phyloP scores from a whole-genome alignment of 331 rosid species.

The Malus hybrid region DNA sequence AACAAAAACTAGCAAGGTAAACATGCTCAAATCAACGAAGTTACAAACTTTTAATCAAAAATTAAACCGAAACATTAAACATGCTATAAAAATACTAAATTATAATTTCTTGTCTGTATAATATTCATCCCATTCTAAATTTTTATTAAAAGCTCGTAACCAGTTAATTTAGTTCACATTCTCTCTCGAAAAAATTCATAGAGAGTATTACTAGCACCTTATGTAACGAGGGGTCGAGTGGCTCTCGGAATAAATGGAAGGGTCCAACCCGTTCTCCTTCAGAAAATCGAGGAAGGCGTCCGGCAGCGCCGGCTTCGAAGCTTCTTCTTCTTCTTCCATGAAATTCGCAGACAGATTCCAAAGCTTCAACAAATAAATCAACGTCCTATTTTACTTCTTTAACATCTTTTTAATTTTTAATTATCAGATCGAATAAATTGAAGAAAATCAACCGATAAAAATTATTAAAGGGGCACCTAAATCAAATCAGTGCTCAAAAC shows the following conservation, averaged over 20 bases:
- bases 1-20: neutral
- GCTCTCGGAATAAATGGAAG: conserved; percentile 50
- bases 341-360: neutral
- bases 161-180: too few relatives aligned
- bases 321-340: conserved; percentile 40
- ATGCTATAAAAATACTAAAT: neutral
- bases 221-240: conserved; percentile 74
- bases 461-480: too few relatives aligned
- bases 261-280: conserved; percentile 53
- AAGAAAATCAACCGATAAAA: too few relatives aligned
- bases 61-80: neutral
- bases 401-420: too few relatives aligned
- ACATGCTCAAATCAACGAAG: neutral
- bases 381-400: too few relatives aligned
- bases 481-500: neutral
- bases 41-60: neutral
- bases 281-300: conserved; percentile 64
- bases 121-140: too few relatives aligned
- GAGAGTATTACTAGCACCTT: conserved; percentile 23
- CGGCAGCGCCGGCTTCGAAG: conserved; percentile 41
- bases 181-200: neutral
- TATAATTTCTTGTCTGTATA: too few relatives aligned
- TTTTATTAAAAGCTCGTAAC: neutral
- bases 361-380: neutral
- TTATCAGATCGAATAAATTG: too few relatives aligned